Base-by-base conservation (phyloP, 768 basidiomycete genomes). In the Lyophyllum atratum region DNA sequence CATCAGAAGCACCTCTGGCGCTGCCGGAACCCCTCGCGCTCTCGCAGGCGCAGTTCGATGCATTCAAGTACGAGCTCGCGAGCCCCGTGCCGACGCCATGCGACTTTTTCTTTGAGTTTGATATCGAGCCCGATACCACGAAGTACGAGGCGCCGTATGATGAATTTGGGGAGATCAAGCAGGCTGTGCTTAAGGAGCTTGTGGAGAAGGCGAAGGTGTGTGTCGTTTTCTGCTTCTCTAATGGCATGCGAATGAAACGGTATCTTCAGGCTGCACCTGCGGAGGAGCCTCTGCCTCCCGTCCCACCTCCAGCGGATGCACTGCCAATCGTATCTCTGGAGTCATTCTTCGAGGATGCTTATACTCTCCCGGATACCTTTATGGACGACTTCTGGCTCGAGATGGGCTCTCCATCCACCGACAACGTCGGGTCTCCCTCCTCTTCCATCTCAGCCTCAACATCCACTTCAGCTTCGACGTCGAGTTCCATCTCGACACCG, bases 101-200 rank as follows among this genome's bases (percentile, higher is more conserved):
- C 19, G 22, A 29, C 55, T 62, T 60, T 37, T 29, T 53, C 31
- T 62, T 66, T 37, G 63, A 64, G 28, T 62, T 66, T 37, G 63
- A 64, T 24, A 53, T 62, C 19, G 57, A 56, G 46, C 56, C 54
- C 1, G 63, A 62, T 37, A 43, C 42, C 26, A 64, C 58, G 15
- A 60, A 57, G 8, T 59, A 62, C 22, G 59, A 54, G 40, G 21
- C 48, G 10, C 54, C 49, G 45, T 64, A 55, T 21, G 60, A 62
- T 43, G 65, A 66, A 26, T 60, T 59, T n/a, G 52, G 55, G 56
- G 65, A 62, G 17, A 21, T 34, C n/a, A 62, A 66, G 46, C 31
- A 59, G 26, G 34, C 59, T 39, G 60, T 64, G 12, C 29, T 62
- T 5, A 39, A 56, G 26, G 63, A 64, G 19, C 49, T 62, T 12